Percentiles rank a stretch among this genome's conserved stretches.
Evolutionary conservation across 1,284 basidiomycete genomes (phyloP).

Genomic region (Malassezia equina): DNA sequence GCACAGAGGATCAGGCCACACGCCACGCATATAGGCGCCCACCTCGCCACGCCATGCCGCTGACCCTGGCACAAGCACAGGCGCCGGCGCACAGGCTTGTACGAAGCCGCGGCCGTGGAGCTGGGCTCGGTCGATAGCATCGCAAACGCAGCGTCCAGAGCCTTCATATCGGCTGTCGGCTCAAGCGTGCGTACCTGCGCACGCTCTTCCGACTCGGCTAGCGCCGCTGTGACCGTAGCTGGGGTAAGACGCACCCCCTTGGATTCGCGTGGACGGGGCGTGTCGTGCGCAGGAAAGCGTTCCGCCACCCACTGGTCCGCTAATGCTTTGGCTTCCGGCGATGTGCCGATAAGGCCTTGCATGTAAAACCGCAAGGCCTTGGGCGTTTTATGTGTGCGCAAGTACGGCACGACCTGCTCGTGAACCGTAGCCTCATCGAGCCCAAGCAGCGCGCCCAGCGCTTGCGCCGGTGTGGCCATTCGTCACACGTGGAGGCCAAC

Average conservation of each 20-base stretch:
- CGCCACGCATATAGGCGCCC: slow-evolving; percentile 4
- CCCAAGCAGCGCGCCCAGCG: slow-evolving; percentile 9
- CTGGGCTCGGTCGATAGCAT: slow-evolving; percentile 10
- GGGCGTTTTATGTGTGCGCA: slow-evolving; percentile 7
- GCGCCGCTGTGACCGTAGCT: slow-evolving; percentile 1
- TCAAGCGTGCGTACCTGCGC: background rate
- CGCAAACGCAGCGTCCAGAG: slow-evolving; percentile 6
- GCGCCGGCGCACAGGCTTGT: background rate
- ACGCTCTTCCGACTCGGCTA: slow-evolving; percentile 4
- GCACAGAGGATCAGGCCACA: slow-evolving; percentile 15
- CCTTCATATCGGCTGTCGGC: slow-evolving; percentile 14
- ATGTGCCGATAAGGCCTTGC: slow-evolving; percentile 13
- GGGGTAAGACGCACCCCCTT: slow-evolving; percentile 7
- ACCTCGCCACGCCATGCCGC: slow-evolving; percentile 1
- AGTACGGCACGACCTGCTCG: slow-evolving; percentile 9
- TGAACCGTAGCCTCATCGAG: slow-evolving; percentile 11
- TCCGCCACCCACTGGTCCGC: slow-evolving; percentile 2
- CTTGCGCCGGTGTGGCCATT: background rate
- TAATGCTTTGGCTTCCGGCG: slow-evolving; percentile 2
- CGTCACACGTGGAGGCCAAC: background rate
- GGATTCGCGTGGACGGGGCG: background rate
- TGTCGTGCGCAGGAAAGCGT: background rate
- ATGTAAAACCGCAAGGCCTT: slow-evolving; percentile 8
- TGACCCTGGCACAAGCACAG: slow-evolving; percentile 14
- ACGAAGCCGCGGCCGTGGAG: background rate